A percentile compares a stretch with the other conserved stretches of the same genome.
Evolutionary conservation across 495 filamentous ascomycete species (phyloP).

Genomic region (Podospora pseudopauciseta): DNA sequence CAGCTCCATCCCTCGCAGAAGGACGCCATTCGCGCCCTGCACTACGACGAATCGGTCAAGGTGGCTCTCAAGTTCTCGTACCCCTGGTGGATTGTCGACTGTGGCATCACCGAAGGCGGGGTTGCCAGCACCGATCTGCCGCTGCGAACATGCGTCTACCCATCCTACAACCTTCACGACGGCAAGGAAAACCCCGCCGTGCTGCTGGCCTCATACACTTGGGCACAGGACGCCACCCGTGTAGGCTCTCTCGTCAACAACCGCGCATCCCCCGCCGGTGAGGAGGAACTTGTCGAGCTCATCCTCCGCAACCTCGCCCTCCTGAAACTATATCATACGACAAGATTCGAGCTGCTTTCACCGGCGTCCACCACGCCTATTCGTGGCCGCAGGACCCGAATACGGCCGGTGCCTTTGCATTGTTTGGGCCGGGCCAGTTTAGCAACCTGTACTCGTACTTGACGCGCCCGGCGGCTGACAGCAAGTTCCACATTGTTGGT

Average conservation of each 20-base stretch:
- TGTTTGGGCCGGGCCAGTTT: constrained; percentile 44
- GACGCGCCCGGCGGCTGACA: constrained; percentile 24
- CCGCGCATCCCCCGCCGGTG: constrained; percentile 22
- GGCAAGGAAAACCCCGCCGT: constrained; percentile 31
- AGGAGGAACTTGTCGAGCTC: constrained; percentile 12
- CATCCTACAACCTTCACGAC: constrained; percentile 37
- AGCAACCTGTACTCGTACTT: constrained; percentile 30
- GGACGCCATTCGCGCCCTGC: constrained; percentile 28
- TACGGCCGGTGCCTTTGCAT: constrained; percentile 42
- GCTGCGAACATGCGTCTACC: constrained; percentile 43
- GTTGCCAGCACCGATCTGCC: constrained; percentile 36
- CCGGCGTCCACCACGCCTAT: constrained; percentile 32
- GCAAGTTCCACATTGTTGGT: constrained; percentile 28
- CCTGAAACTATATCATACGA: constrained; percentile 17
- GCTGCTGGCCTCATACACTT: constrained; percentile 44
- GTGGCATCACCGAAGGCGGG: constrained; percentile 29
- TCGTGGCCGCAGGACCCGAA: constrained; percentile 35
- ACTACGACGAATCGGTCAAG: constrained; percentile 33
- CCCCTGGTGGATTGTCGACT: constrained; percentile 31
- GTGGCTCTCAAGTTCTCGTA: constrained; percentile 34
- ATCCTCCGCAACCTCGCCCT: constrained; percentile 16
- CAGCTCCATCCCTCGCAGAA: constrained; percentile 12
- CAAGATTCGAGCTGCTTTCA: constrained; percentile 16
- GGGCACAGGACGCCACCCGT: constrained; percentile 40
- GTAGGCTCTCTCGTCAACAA: constrained; percentile 33